Evolutionary conservation across 306 rosid species (phyloP), one percentile per base, ranked within the genome.

Genomic region (Comarum palustre): DNA sequence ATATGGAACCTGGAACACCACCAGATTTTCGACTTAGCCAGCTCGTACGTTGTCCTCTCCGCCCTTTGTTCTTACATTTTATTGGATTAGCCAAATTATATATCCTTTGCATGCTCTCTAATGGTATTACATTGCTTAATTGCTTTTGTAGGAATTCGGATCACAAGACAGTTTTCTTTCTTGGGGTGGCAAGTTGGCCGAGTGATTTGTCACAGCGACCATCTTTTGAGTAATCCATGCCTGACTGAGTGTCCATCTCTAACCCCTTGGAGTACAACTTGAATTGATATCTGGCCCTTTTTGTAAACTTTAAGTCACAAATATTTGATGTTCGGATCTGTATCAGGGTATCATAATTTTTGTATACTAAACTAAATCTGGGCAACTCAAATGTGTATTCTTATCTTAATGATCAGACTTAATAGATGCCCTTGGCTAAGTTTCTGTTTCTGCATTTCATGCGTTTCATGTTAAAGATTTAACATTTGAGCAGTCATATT

Each of bases 21-120:
- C 75, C 91, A 5, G 98, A 90, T 34, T 76, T 85, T 68, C 87
- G 91, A 60, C 86, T 92, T 31, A 92, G 98, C 83, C 98, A 92
- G 84, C 87, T 92, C 50, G 98, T 92, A 80, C 61, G 77, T 62
- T 65, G 36, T 20, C 58, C 15, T 59, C 74, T 38, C 66, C 52
- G 19, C 31, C 32, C 4, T 51, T 76, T 58, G 36, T 48, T 68
- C 67, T 25, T 24, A 13, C 27, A 19, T 69, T 47, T 27, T 46
- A 31, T 29, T 57, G 9, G 17, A 60, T 50, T 32, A 45, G 62
- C 61, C 46, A 71, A 55, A 24, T n/a, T 66, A 3, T 39, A 42
- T 12, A 3, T 5, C 66, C 31, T 8, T 38, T 24, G 16, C 31
- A 47, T 48, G 61, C 42, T 62, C 24, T 60, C 60, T 25, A n/a